phyloP scores from a whole-genome alignment of 208 protist genomes.

The Leishmania mexicana region DNA sequence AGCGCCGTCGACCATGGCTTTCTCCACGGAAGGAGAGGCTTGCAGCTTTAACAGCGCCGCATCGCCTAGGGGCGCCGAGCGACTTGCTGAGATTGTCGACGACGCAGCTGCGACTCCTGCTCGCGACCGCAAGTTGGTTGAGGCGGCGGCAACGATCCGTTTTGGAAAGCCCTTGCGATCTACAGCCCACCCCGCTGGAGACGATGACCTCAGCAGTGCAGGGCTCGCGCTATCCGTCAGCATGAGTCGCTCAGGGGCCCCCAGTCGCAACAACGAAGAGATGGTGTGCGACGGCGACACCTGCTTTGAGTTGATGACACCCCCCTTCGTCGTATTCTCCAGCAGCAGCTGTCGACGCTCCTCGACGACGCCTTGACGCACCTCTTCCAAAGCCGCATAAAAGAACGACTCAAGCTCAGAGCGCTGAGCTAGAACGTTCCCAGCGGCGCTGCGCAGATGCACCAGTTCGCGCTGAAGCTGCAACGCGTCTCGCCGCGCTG shows the following conservation, averaged over 20 bases:
- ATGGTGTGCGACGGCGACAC: slow-evolving; percentile 28
- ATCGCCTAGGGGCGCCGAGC: neutral
- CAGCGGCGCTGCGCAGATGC: slow-evolving; percentile 55
- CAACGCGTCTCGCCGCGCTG: slow-evolving; percentile 50
- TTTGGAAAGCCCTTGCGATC: slow-evolving; percentile 28
- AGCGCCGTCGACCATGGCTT: neutral
- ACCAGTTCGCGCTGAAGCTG: slow-evolving; percentile 57
- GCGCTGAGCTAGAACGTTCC: slow-evolving; percentile 66
- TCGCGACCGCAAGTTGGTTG: neutral
- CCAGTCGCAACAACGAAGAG: slow-evolving; percentile 45
- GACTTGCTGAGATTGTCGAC: neutral
- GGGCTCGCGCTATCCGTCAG: slow-evolving; percentile 32
- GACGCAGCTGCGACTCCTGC: neutral
- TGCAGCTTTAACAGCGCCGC: neutral
- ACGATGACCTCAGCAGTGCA: neutral
- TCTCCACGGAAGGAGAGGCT: neutral
- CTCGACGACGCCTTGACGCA: slow-evolving; percentile 59
- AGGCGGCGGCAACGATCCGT: neutral
- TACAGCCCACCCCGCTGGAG: slow-evolving; percentile 5
- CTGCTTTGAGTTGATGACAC: neutral
- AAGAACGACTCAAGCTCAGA: slow-evolving; percentile 90
- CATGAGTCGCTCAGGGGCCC: slow-evolving; percentile 46
- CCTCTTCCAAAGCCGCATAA: slow-evolving; percentile 74
- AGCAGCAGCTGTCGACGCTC: slow-evolving; percentile 47
- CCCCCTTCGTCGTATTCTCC: neutral